Evolutionary conservation across 805 yeast genomes (phyloP).

Genomic region (Kuraishia capsulata): DNA sequence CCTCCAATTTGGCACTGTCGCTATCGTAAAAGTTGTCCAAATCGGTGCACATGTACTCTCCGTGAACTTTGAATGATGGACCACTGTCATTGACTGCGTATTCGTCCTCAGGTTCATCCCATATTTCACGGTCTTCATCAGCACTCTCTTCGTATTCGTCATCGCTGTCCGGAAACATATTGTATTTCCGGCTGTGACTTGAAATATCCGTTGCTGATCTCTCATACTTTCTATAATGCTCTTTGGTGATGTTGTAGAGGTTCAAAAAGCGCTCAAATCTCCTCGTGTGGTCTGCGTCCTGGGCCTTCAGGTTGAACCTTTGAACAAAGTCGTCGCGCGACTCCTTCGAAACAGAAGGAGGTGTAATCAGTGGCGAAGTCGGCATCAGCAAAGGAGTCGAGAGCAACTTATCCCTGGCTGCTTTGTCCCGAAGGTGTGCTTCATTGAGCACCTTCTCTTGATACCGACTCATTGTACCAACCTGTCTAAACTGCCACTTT

Average conservation of each 20-base stretch:
- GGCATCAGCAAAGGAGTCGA: slow-evolving; percentile 1
- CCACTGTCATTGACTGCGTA: no score
- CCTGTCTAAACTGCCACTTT: no score
- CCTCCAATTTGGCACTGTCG: not conserved
- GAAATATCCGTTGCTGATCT: not conserved
- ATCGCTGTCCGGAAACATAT: slow-evolving; percentile 1
- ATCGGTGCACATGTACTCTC: not conserved
- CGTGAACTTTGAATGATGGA: no score
- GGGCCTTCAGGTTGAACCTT: not conserved
- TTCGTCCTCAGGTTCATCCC: no score
- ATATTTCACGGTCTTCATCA: no score
- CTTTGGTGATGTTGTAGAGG: not conserved
- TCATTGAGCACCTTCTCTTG: not conserved
- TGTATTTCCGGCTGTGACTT: not conserved
- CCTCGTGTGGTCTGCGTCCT: slow-evolving; percentile 3
- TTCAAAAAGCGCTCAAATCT: slow-evolving; percentile 2
- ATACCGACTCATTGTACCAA: no score
- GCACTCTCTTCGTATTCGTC: slow-evolving; percentile 3
- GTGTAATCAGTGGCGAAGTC: slow-evolving; percentile 1
- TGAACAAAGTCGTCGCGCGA: not conserved
- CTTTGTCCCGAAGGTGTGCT: not conserved
- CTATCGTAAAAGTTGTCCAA: slow-evolving; percentile 5
- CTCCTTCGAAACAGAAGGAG: not conserved
- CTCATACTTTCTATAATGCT: not conserved
- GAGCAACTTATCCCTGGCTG: not conserved